Percentiles rank a stretch among this genome's conserved stretches.
Conservation (phyloP, 2,329 filamentous ascomycete species). For the Trichoderma sp. region DNA sequence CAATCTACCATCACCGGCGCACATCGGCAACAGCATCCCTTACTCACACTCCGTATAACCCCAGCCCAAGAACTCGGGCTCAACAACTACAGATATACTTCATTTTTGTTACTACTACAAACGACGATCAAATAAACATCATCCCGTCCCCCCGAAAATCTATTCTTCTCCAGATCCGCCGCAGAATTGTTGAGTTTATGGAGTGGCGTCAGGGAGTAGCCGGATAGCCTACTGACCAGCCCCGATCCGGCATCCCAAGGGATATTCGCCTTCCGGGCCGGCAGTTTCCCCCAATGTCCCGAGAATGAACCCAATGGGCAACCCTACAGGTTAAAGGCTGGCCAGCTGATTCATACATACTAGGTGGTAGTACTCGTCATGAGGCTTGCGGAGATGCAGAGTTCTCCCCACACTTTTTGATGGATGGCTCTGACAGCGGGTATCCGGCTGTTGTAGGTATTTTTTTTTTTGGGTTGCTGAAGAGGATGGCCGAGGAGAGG, state of each 20-base stretch:
- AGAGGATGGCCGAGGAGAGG: neutral
- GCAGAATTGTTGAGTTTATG: neutral
- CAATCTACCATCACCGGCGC: neutral
- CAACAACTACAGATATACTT: neutral
- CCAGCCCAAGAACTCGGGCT: neutral
- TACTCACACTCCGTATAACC: neutral
- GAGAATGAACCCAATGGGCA: neutral
- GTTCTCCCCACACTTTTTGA: neutral
- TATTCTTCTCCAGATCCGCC: neutral
- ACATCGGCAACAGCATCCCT: neutral
- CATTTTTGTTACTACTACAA: neutral
- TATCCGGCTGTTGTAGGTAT: neutral
- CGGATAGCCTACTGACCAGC: constrained; percentile 16
- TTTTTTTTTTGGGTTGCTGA: neutral
- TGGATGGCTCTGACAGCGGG: neutral
- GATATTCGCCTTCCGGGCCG: neutral
- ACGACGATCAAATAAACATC: neutral
- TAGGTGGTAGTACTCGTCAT: no score
- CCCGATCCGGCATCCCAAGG: neutral
- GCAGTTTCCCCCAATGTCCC: neutral
- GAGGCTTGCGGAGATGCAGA: neutral
- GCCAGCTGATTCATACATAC: neutral
- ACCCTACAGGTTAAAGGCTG: neutral
- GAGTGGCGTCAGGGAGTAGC: neutral
- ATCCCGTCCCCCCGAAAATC: neutral